Conservation (phyloP, 495 filamentous ascomycete genomes). For the Xylaria flabelliformis region DNA sequence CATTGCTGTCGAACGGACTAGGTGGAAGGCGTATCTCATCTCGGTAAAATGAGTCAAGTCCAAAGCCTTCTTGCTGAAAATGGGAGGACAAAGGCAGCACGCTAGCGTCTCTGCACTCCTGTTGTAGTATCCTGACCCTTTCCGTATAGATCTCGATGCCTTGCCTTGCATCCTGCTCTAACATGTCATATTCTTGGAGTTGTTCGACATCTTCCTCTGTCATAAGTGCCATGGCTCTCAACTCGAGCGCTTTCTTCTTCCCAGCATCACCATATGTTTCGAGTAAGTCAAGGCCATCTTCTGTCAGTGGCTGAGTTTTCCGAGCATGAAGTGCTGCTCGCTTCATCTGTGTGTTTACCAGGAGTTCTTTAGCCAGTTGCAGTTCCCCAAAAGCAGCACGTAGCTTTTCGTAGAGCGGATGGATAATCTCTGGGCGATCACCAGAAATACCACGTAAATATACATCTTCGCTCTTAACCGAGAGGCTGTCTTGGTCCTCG, state of each 20-base stretch:
- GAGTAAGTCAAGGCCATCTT: slow-evolving; percentile 35
- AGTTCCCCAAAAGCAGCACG: slow-evolving; percentile 37
- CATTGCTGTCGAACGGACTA: slow-evolving; percentile 33
- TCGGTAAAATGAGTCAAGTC: slow-evolving; percentile 31
- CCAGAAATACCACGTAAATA: slow-evolving; percentile 37
- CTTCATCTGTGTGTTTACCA: slow-evolving; percentile 41
- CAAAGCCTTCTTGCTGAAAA: slow-evolving; percentile 36
- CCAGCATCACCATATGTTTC: slow-evolving; percentile 39
- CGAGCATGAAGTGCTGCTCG: slow-evolving; percentile 35
- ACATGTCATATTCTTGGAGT: slow-evolving; percentile 34
- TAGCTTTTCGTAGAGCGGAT: slow-evolving; percentile 40
- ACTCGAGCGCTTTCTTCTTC: slow-evolving; percentile 38
- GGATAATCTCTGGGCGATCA: slow-evolving; percentile 36
- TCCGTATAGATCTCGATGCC: slow-evolving; percentile 37
- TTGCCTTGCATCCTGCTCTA: slow-evolving; percentile 33
- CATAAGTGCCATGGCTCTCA: slow-evolving; percentile 36
- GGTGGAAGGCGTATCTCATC: slow-evolving; percentile 37
- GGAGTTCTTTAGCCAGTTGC: slow-evolving; percentile 39
- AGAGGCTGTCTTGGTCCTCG: slow-evolving; percentile 27
- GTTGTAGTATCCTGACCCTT: slow-evolving; percentile 29
- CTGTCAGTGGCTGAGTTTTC: slow-evolving; percentile 38
- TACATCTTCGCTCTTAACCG: slow-evolving; percentile 32
- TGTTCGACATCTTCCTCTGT: slow-evolving; percentile 39
- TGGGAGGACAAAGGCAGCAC: slow-evolving; percentile 35
- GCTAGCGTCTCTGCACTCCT: slow-evolving; percentile 34